Evolutionary conservation across 2,329 filamentous ascomycete species (phyloP).

Genomic region (Rosellinia necatrix): DNA sequence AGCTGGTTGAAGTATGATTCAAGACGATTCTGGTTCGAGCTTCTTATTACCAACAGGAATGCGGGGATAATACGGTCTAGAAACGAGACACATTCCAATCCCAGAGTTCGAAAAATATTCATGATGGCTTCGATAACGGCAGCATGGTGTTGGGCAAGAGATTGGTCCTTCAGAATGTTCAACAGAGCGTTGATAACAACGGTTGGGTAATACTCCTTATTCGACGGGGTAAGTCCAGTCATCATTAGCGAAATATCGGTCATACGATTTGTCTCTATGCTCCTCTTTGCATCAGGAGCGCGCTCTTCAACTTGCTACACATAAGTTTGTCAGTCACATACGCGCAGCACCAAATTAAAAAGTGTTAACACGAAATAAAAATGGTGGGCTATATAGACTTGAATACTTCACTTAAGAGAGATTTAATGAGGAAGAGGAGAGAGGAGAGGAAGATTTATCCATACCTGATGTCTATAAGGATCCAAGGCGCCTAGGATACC

Average conservation of each 20-base stretch:
- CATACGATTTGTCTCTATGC: constrained; percentile 66
- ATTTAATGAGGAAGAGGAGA: constrained; percentile 24
- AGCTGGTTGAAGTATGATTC: constrained; percentile 99
- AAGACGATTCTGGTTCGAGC: constrained; percentile 75
- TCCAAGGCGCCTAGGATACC: constrained; percentile 94
- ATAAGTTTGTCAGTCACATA: constrained; percentile 27
- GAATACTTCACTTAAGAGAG: constrained; percentile 8
- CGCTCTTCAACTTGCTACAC: constrained; percentile 81
- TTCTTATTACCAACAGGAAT: constrained; percentile 86
- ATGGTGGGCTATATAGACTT: too few relatives aligned
- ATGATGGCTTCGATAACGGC: constrained; percentile 97
- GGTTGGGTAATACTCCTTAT: constrained; percentile 97
- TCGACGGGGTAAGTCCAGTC: constrained; percentile 93
- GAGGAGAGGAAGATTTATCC: constrained; percentile 25
- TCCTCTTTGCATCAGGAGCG: constrained; percentile 77
- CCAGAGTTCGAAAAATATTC: constrained; percentile 96
- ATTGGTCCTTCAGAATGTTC: constrained; percentile 88
- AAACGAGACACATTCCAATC: constrained; percentile 94
- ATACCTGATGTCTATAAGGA: constrained; percentile 87
- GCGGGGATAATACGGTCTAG: constrained; percentile 92
- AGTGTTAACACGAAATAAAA: too few relatives aligned
- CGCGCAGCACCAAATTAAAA: neutral
- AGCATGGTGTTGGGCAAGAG: constrained; percentile 87
- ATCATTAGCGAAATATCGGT: constrained; percentile 98
- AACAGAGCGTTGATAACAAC: constrained; percentile 96